Evolutionary conservation across 306 rosid genomes (phyloP).

Genomic region (Malus orientalis): DNA sequence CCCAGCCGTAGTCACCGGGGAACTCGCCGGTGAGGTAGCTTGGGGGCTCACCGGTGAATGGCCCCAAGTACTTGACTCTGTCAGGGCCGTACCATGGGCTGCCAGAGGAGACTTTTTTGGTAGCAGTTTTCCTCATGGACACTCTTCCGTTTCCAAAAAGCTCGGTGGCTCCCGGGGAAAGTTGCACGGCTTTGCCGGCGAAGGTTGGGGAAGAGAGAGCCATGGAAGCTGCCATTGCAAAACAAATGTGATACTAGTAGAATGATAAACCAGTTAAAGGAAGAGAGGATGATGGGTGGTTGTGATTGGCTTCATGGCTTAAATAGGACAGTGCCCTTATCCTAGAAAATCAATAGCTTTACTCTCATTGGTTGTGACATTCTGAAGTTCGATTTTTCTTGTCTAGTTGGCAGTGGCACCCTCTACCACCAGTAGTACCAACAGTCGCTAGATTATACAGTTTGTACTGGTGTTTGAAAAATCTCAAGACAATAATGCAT

Average conservation of each 20-base stretch:
- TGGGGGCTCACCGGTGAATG: slow-evolving; percentile 79
- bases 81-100: slow-evolving; percentile 94
- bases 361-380: slow-evolving; percentile 25
- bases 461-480: background rate
- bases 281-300: background rate
- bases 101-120: slow-evolving; percentile 36
- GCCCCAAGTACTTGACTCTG: slow-evolving; percentile 91
- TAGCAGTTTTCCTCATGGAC: slow-evolving; percentile 50
- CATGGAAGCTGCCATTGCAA: slow-evolving; percentile 67
- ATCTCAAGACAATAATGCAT: background rate
- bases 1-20: slow-evolving; percentile 90
- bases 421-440: slow-evolving; percentile 8
- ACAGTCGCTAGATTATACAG: background rate
- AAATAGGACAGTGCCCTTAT: slow-evolving; percentile 23
- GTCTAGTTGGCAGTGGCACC: slow-evolving; percentile 5
- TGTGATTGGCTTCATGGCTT: background rate
- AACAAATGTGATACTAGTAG: background rate
- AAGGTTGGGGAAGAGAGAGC: slow-evolving; percentile 71
- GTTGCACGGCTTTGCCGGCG: slow-evolving; percentile 57
- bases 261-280: background rate
- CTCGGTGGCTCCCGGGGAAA: slow-evolving; percentile 36
- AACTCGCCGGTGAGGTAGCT: slow-evolving; percentile 68
- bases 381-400: slow-evolving; percentile 4
- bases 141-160: slow-evolving; percentile 25
- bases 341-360: slow-evolving; percentile 13